Base-by-base conservation (phyloP, 257 asterid genomes). In the Rhazya stricta region DNA sequence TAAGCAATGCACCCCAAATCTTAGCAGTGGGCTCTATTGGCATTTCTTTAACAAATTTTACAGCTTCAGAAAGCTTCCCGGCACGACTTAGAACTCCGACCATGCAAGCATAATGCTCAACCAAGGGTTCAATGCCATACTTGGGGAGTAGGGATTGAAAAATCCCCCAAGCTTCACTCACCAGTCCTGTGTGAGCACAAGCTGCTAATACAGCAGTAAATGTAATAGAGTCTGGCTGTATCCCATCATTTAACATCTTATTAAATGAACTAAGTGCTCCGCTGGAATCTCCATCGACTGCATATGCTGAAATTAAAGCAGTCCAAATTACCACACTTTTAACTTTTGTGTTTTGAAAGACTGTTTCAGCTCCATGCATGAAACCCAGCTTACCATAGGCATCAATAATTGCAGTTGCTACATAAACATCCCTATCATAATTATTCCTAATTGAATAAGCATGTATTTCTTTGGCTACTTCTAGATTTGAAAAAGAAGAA, bases 301-400 rank as follows among this genome's bases (percentile, higher is more conserved):
- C 96, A 81, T 85, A 81, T 5, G 93, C 96, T 50, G 97, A 85
- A 80, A 91, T 91, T 66, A 93, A 87, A 18, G 98, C 84, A 7
- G 98, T 93, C 97, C 97, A 93, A 71, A 87, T 86, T 68, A 91
- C 80, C 81, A 91, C 92, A 81, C 88, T 90, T 81, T 89, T 87
- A 46, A 76, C 79, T 43, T 74, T 79, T 42, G 89, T 65, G 76
- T 66, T 86, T 79, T 85, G 70, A 83, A 93, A 93, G 71, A 93
- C 79, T 42, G 39, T 78, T 66, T 74, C 82, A 50, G 97, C 90
- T 69, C 91, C 96, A 41, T 66, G 73, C 15, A 93, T 82, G 80
- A 81, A 85, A 58, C 98, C 98, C 79, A 91, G 84, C 76, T 94
- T 94, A 29, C 92, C 91, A 77, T 94, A 91, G 30, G 83, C 77